Conservation (phyloP, 208 protist genomes). For the Trypanosoma brucei region DNA sequence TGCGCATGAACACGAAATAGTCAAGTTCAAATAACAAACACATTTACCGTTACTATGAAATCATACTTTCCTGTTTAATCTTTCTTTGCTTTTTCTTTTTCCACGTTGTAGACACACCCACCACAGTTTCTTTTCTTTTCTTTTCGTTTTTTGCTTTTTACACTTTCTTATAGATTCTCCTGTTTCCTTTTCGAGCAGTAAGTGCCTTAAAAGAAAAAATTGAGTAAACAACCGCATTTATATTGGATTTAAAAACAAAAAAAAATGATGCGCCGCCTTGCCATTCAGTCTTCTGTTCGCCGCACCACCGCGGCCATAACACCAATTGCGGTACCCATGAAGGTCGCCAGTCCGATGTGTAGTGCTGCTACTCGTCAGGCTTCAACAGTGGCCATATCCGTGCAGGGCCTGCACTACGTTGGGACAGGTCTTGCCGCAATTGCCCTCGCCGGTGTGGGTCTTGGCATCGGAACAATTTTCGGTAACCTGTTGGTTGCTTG, state of each 20-base stretch:
- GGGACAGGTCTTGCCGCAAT: conserved; percentile 67
- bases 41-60: no score
- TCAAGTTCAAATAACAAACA: no score
- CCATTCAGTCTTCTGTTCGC: conserved; percentile 44
- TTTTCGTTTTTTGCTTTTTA: not conserved
- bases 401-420: conserved; percentile 70
- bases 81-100: no score
- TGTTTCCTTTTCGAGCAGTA: no score
- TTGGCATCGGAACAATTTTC: conserved; percentile 76
- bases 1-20: no score
- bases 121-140: not conserved
- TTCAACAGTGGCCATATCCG: conserved; percentile 60
- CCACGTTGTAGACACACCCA: no score
- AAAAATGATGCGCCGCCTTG: conserved; percentile 74
- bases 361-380: conserved; percentile 31
- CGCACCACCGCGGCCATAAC: conserved; percentile 15
- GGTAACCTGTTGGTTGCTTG: conserved; percentile 55
- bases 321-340: conserved; percentile 5
- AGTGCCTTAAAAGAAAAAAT: conserved; percentile 1
- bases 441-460: conserved; percentile 66
- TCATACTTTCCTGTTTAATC: no score
- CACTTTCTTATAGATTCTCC: not conserved
- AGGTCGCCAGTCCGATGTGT: conserved; percentile 11
- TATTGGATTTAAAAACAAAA: not conserved
- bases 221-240: not conserved